Conservation (phyloP, 768 basidiomycete species). For the Filobasidium floriforme region DNA sequence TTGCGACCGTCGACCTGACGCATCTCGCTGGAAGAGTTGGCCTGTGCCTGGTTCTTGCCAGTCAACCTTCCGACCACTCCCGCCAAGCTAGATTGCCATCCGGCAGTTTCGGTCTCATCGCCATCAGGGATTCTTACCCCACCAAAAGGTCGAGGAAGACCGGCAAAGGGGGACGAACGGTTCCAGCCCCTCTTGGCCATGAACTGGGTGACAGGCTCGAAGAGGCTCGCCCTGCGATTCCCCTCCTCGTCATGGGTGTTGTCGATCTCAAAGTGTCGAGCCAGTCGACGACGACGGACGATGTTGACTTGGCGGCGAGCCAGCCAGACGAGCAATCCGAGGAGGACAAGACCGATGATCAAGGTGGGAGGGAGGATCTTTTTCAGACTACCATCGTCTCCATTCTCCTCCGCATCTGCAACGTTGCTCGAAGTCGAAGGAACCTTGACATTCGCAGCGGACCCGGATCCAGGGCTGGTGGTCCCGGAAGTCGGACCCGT, state of each 20-base stretch:
- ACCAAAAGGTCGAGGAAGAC: conserved; percentile 16
- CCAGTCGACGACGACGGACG: conserved; percentile 36
- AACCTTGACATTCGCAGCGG: conserved; percentile 5
- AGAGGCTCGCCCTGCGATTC: background rate
- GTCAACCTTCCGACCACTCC: background rate
- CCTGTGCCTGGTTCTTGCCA: background rate
- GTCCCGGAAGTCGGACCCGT: conserved; percentile 5
- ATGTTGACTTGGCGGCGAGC: conserved; percentile 32
- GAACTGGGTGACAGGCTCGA: conserved; percentile 10
- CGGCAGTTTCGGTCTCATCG: background rate
- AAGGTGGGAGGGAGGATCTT: conserved; percentile 33
- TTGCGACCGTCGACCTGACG: background rate
- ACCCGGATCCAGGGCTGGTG: background rate
- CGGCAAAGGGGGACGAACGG: conserved; percentile 5
- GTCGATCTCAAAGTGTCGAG: conserved; percentile 33
- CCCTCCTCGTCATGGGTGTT: conserved; percentile 11
- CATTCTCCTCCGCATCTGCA: background rate
- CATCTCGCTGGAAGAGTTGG: background rate
- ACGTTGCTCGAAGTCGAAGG: conserved; percentile 2
- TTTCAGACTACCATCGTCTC: conserved; percentile 24
- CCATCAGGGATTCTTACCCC: conserved; percentile 17
- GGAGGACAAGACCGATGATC: conserved; percentile 26
- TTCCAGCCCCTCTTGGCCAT: background rate
- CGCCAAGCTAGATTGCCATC: conserved; percentile 6
- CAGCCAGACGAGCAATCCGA: conserved; percentile 34